Evolutionary conservation across 2,329 filamentous ascomycete species (phyloP).

Genomic region (Exserohilum turcica): DNA sequence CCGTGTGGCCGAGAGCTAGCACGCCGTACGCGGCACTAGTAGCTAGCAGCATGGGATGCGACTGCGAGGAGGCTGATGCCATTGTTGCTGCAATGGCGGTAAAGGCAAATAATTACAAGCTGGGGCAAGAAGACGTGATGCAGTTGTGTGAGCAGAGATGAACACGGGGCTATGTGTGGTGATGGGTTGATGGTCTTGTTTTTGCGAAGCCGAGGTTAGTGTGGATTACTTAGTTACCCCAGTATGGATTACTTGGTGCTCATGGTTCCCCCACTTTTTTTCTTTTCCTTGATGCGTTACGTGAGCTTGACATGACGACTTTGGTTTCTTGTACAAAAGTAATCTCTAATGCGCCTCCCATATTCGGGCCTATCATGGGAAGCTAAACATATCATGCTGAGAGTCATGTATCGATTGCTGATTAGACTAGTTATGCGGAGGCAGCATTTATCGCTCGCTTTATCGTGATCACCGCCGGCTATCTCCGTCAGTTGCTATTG

Average conservation of each 20-base stretch:
- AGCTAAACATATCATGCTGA: background rate
- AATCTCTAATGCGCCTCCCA: background rate
- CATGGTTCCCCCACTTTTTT: conserved; percentile 13
- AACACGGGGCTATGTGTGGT: background rate
- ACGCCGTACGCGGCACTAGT: conserved; percentile 36
- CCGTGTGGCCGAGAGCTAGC: conserved; percentile 43
- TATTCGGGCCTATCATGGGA: background rate
- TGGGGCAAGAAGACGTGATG: background rate
- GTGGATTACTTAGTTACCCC: background rate
- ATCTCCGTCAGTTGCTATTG: background rate
- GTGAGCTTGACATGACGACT: background rate
- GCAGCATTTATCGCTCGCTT: background rate
- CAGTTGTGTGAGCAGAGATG: background rate
- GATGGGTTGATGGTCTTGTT: background rate
- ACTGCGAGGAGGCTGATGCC: conserved; percentile 22
- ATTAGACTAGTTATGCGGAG: background rate
- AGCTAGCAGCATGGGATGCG: conserved; percentile 38
- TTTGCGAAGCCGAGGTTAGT: conserved; percentile 7
- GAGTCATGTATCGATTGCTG: background rate
- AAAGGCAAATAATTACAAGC: too few species aligned
- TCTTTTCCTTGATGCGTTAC: background rate
- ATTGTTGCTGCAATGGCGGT: conserved; percentile 7
- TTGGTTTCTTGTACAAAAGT: background rate
- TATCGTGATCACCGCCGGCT: background rate
- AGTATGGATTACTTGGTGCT: background rate